These are phyloP conservation scores for Lachnellula cervina DNA, from an alignment of 2,329 filamentous ascomycete genomes.

Conservation along the genomic window DNA sequence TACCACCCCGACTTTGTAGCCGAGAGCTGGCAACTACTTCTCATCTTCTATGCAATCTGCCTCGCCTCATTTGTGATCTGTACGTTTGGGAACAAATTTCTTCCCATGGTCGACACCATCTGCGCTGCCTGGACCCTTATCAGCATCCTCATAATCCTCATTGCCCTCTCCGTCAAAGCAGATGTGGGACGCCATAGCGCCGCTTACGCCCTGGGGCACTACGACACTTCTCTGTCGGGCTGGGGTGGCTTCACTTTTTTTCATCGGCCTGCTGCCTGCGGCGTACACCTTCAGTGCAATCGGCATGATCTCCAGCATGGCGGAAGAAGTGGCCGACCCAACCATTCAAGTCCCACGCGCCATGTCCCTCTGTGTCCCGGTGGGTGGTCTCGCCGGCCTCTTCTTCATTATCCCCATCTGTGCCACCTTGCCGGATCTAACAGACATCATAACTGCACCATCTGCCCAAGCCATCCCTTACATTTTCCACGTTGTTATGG, in stretches of 20 bases:
- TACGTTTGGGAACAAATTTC: conserved; percentile 59
- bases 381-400: conserved; percentile 44
- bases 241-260: conserved; percentile 59
- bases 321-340: conserved; percentile 53
- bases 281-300: conserved; percentile 56
- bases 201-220: conserved; percentile 49
- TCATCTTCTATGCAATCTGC: conserved; percentile 67
- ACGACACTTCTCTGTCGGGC: conserved; percentile 50
- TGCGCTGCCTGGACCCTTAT: conserved; percentile 52
- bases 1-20: conserved; percentile 49
- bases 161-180: conserved; percentile 51
- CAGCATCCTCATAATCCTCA: conserved; percentile 52
- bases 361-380: conserved; percentile 43
- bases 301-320: conserved; percentile 60
- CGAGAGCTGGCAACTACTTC: conserved; percentile 60
- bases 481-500: conserved; percentile 46
- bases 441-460: conserved; percentile 41
- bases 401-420: conserved; percentile 50
- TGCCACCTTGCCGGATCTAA: conserved; percentile 43
- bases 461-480: conserved; percentile 46
- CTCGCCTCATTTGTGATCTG: conserved; percentile 61
- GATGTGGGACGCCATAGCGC: conserved; percentile 48
- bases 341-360: conserved; percentile 44
- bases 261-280: conserved; percentile 55
- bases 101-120: conserved; percentile 58